These are phyloP conservation scores for Pythium vanterpoolii DNA, from an alignment of 352 stramenopile species.

Conservation along the genomic window DNA sequence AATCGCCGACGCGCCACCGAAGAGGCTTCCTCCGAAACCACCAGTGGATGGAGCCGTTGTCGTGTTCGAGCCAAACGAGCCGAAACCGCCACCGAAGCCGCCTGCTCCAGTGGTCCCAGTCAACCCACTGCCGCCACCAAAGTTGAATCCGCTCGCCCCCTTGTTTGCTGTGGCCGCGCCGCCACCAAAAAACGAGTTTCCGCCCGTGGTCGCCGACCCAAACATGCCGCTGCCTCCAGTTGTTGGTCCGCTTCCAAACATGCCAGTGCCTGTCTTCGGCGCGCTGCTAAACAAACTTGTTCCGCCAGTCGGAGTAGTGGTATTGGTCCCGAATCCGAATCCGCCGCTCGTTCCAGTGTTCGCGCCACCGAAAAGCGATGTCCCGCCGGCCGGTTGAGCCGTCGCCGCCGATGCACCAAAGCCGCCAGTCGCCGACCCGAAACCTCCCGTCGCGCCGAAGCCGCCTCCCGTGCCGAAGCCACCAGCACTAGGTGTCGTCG, in stretches of 20 bases:
- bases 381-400: constrained; percentile 5
- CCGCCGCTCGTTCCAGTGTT: constrained; percentile 3
- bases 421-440: constrained; percentile 7
- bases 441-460: constrained; percentile 8
- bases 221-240: constrained; percentile 11
- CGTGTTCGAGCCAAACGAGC: constrained; percentile 18
- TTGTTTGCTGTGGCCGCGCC: constrained; percentile 10
- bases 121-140: constrained; percentile 9
- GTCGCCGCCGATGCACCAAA: constrained; percentile 13
- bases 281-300: constrained; percentile 19
- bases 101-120: constrained; percentile 2
- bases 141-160: constrained; percentile 8
- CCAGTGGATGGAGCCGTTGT: constrained; percentile 4
- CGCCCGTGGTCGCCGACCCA: constrained; percentile 10
- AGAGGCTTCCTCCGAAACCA: constrained; percentile 16
- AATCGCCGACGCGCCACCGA: background rate
- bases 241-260: constrained; percentile 12
- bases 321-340: constrained; percentile 16
- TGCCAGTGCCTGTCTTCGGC: constrained; percentile 11
- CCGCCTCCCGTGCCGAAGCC: constrained; percentile 18
- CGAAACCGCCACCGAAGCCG: constrained; percentile 20
- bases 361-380: constrained; percentile 15
- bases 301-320: constrained; percentile 1
- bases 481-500: constrained; percentile 12
- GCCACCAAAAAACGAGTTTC: constrained; percentile 16